Base-by-base conservation (phyloP, 345 rosid genomes). In the Microthlaspi erraticum region DNA sequence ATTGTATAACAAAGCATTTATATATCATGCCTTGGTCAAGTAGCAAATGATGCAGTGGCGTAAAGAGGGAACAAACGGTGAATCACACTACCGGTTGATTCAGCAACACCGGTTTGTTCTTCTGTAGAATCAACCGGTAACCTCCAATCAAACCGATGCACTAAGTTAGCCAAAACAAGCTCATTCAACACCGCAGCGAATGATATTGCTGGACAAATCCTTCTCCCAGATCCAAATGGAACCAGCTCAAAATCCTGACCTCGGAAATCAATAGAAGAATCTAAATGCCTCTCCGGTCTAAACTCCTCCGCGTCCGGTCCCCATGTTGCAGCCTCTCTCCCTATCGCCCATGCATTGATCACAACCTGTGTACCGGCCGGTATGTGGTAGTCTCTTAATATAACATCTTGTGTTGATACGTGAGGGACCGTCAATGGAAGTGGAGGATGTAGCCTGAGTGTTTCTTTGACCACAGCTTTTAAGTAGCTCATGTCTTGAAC, bases 361-460 rank as follows among this genome's bases (percentile, higher is more conserved):
- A 76, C 17, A 2, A 77, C 74, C 6, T 32, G 75, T n/a, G 81
- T 84, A 54, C 81, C 77, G 10, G 73, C 65, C 0, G 61, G 49
- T 37, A 84, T 70, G 37, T 73, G 66, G 58, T 73, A 80, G 3
- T 77, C 79, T 17, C 49, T 33, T 41, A 84, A 49, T 3, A 4
- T 70, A 6, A 72, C 76, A 49, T 78, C 75, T 17, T 76, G 10
- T 4, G 66, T 70, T 16, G 85, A 69, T 43, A 63, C 45, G 1
- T 75, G 50, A 11, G 85, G 79, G 44, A 65, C 62, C 53, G 76
- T 37, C 34, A 84, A 14, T 4, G 85, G 85, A 20, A 80, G 2
- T 3, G 85, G 83, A 69, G 85, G 88, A 41, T 76, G 70, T 18
- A 80, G 66, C 48, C 83, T 75, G 6, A 84, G 65, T 23, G 75